Percentiles rank a stretch among this genome's conserved stretches.
Conservation (phyloP, 352 stramenopile genomes). For the Globisporangium rhizosaccharum region DNA sequence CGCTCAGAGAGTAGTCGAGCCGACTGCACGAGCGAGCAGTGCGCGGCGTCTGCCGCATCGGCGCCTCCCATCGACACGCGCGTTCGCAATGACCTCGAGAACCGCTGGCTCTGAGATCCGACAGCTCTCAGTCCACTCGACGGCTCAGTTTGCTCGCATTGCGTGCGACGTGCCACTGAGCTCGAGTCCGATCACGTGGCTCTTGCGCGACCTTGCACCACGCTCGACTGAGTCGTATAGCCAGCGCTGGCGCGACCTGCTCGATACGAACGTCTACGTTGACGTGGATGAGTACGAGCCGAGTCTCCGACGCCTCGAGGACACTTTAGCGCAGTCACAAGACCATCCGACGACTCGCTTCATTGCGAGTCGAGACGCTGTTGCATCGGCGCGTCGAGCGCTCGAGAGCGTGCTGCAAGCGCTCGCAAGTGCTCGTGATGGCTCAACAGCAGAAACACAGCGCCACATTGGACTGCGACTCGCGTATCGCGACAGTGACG, state of each 20-base stretch:
- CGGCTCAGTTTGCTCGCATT: slow-evolving; percentile 25
- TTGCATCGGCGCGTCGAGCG: slow-evolving; percentile 2
- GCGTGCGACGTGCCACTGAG: slow-evolving; percentile 33
- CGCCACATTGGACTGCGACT: no score
- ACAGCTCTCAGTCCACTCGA: slow-evolving; percentile 14
- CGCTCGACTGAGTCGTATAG: background rate
- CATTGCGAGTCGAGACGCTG: background rate
- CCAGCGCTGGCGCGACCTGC: background rate
- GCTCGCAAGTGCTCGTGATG: background rate
- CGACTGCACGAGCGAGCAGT: background rate
- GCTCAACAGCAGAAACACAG: no score
- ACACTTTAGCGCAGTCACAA: slow-evolving; percentile 3
- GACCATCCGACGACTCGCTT: background rate
- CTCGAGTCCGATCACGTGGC: slow-evolving; percentile 28
- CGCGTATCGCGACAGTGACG: background rate
- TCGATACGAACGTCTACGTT: slow-evolving; percentile 34
- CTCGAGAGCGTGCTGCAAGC: background rate
- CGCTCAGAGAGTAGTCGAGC: slow-evolving; percentile 1
- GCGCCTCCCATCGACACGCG: slow-evolving; percentile 11
- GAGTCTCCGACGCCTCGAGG: slow-evolving; percentile 14
- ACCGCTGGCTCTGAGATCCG: slow-evolving; percentile 17
- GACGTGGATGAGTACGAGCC: slow-evolving; percentile 27
- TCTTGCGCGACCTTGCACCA: slow-evolving; percentile 8
- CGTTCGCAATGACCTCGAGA: background rate
- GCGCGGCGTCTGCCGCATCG: slow-evolving; percentile 17